Conservation (phyloP, 2,329 filamentous ascomycete genomes). For the Talaromyces marneffei region DNA sequence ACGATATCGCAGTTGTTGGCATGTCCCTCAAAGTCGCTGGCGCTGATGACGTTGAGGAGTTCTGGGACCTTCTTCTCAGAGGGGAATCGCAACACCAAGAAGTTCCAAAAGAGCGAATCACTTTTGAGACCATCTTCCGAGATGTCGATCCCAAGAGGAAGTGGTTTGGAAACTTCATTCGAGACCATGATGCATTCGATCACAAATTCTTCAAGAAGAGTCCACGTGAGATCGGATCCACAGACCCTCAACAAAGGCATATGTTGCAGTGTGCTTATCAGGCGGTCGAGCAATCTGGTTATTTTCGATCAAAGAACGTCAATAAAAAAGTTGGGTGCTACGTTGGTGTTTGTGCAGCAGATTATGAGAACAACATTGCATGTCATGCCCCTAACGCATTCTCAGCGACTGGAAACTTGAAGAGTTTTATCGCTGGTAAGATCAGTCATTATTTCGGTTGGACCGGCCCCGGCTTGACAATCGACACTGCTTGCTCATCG, state of each 20-base stretch:
- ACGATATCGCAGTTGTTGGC: slow-evolving; percentile 29
- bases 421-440: slow-evolving; percentile 36
- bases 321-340: slow-evolving; percentile 24
- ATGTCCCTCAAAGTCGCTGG: slow-evolving; percentile 28
- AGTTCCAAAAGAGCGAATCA: slow-evolving; percentile 14
- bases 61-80: slow-evolving; percentile 27
- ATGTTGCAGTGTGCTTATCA: slow-evolving; percentile 25
- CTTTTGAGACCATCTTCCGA: slow-evolving; percentile 8
- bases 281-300: slow-evolving; percentile 25
- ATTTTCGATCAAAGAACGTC: slow-evolving; percentile 13
- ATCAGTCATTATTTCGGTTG: slow-evolving; percentile 38
- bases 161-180: slow-evolving; percentile 15
- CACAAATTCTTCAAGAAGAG: slow-evolving; percentile 24
- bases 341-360: slow-evolving; percentile 21
- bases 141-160: slow-evolving; percentile 15
- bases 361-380: slow-evolving; percentile 27
- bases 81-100: slow-evolving; percentile 17
- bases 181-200: slow-evolving; percentile 20
- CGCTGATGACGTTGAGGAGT: slow-evolving; percentile 23
- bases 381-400: slow-evolving; percentile 28
- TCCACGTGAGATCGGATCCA: slow-evolving; percentile 20
- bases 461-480: slow-evolving; percentile 38
- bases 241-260: slow-evolving; percentile 26
- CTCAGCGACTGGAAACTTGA: slow-evolving; percentile 27
- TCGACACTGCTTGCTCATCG: slow-evolving; percentile 46